A percentile compares a stretch with the other conserved stretches of the same genome.
These are phyloP conservation scores for Centella asiatica DNA, from an alignment of 129 eudicot species.

Conservation along the genomic window DNA sequence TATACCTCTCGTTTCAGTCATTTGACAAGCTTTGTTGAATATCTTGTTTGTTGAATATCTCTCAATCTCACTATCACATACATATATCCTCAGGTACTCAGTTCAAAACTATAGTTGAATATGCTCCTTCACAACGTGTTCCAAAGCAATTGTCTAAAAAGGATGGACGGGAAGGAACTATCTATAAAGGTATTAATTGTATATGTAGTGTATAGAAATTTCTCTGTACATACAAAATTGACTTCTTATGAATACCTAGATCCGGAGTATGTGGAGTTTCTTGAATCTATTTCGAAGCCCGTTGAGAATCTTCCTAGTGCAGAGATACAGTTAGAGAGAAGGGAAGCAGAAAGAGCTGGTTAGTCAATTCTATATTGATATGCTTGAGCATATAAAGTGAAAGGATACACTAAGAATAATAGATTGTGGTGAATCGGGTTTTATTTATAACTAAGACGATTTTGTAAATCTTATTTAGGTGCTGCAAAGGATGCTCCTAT, in stretches of 20 bases:
- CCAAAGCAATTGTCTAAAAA: slow-evolving; percentile 72
- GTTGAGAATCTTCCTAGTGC: slow-evolving; percentile 97
- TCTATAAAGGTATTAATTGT: slow-evolving; percentile 51
- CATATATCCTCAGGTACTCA: slow-evolving; percentile 54
- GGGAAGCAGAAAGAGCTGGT: slow-evolving; percentile 94
- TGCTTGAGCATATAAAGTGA: not conserved
- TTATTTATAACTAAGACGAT: not conserved
- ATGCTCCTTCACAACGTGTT: slow-evolving; percentile 93
- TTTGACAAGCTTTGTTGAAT: not conserved
- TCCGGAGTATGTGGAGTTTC: slow-evolving; percentile 89
- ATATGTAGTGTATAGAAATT: not conserved
- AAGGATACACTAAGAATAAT: not conserved
- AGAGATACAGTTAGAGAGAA: slow-evolving; percentile 91
- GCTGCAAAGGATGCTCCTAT: slow-evolving; percentile 63
- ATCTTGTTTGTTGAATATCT: slow-evolving; percentile 2
- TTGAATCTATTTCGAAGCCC: slow-evolving; percentile 71
- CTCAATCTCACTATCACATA: not conserved
- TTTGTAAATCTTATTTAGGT: slow-evolving; percentile 34
- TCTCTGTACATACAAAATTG: slow-evolving; percentile 7
- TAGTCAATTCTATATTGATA: slow-evolving; percentile 18
- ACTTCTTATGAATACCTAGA: slow-evolving; percentile 38
- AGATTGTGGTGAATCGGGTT: not conserved
- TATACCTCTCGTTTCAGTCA: not conserved
- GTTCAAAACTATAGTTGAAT: slow-evolving; percentile 72
- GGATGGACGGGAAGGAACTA: slow-evolving; percentile 93